A percentile compares a stretch with the other conserved stretches of the same genome.
These are phyloP conservation scores for Podospora anserina DNA, from an alignment of 495 filamentous ascomycete genomes.

Conservation along the genomic window DNA sequence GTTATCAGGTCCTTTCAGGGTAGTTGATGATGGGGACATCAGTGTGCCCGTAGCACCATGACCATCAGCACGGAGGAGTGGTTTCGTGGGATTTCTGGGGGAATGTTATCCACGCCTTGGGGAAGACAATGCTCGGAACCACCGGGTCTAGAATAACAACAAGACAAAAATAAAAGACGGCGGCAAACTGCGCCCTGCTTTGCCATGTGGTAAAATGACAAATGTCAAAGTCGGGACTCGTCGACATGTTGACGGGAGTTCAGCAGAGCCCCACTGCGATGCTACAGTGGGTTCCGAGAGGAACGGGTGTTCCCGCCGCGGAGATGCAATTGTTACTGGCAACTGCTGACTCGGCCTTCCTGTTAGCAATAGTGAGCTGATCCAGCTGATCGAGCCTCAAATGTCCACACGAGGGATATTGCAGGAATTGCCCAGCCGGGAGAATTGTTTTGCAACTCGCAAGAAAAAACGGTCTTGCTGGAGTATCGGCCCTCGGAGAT, in stretches of 20 bases:
- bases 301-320: slow-evolving; percentile 29
- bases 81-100: no score
- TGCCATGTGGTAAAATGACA: background rate
- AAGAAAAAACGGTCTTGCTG: background rate
- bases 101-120: background rate
- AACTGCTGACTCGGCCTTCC: slow-evolving; percentile 17
- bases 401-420: slow-evolving; percentile 4
- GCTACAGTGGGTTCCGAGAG: background rate
- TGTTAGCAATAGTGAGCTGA: slow-evolving; percentile 30
- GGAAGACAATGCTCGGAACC: background rate
- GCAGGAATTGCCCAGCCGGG: slow-evolving; percentile 3
- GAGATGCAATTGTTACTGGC: slow-evolving; percentile 16
- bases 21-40: background rate
- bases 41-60: no score
- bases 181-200: background rate
- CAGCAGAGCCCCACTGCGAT: background rate
- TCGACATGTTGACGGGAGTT: background rate
- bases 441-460: slow-evolving; percentile 2
- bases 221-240: background rate
- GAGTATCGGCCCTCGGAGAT: slow-evolving; percentile 22
- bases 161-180: background rate
- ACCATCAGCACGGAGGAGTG: no score
- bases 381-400: background rate
- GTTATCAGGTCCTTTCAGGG: background rate
- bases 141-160: background rate